A percentile compares a stretch with the other conserved stretches of the same genome.
Evolutionary conservation across 495 filamentous ascomycete genomes (phyloP).

Genomic region (Lophiotrema nucula): DNA sequence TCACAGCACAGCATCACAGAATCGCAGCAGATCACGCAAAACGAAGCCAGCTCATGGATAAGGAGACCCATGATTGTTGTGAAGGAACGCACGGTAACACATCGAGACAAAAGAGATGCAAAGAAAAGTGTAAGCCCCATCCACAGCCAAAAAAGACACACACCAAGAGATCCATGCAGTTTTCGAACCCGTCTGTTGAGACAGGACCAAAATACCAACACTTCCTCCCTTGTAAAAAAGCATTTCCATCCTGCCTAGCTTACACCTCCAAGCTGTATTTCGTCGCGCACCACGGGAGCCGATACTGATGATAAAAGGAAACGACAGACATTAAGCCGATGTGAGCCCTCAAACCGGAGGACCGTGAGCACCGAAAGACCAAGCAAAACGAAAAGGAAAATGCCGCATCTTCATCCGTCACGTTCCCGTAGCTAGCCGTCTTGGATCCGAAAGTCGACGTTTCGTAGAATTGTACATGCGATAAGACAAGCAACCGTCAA

Average conservation of each 20-base stretch:
- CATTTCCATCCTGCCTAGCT: background rate
- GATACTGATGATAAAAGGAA: slow-evolving; percentile 5
- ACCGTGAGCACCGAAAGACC: background rate
- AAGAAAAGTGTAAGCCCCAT: background rate
- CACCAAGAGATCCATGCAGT: background rate
- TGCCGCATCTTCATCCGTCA: slow-evolving; percentile 4
- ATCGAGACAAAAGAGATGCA: background rate
- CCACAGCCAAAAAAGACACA: background rate
- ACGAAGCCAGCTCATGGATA: too few species aligned
- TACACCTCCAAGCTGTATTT: background rate
- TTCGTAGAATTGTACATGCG: slow-evolving; percentile 3
- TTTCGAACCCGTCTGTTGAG: background rate
- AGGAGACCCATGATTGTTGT: too few species aligned
- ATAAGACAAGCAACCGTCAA: slow-evolving; percentile 3
- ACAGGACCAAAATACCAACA: background rate
- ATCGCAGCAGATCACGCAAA: too few species aligned
- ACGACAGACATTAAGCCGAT: slow-evolving; percentile 9
- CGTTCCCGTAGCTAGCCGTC: background rate
- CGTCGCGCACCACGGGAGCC: background rate
- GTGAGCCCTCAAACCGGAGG: background rate
- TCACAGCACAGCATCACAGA: too few species aligned
- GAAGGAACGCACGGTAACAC: too few species aligned
- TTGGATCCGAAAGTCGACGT: slow-evolving; percentile 4
- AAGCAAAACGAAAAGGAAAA: slow-evolving; percentile 4
- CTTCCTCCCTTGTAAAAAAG: background rate